Evolutionary conservation across 2,329 filamentous ascomycete genomes (phyloP).

Genomic region (Ilyonectria robusta): DNA sequence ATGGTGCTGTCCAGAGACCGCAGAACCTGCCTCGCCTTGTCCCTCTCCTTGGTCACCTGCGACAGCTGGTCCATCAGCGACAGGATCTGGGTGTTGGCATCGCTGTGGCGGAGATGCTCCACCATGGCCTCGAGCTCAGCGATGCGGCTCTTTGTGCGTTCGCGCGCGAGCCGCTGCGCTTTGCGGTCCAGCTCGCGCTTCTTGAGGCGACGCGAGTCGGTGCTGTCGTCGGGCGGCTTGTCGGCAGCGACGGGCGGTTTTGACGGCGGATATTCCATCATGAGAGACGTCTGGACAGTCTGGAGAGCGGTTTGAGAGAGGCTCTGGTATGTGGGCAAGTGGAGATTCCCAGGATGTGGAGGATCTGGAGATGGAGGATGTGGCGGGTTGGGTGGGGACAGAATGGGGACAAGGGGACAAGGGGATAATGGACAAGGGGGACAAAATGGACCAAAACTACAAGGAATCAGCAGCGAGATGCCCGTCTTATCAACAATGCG

Average conservation of each 20-base stretch:
- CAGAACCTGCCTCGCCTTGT: conserved; percentile 36
- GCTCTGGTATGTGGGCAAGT: neutral
- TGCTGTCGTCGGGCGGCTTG: conserved; percentile 18
- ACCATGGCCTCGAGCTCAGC: conserved; percentile 50
- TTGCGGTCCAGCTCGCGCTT: conserved; percentile 52
- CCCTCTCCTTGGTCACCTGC: conserved; percentile 45
- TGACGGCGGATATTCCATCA: conserved; percentile 5
- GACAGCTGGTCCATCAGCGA: conserved; percentile 46
- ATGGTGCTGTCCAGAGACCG: conserved; percentile 35
- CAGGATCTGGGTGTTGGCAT: conserved; percentile 44
- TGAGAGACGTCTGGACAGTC: neutral
- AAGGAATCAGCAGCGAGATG: too few relatives aligned
- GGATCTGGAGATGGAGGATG: neutral
- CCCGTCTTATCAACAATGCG: too few relatives aligned
- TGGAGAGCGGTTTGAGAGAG: neutral
- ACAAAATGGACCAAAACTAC: too few relatives aligned
- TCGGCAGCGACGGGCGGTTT: neutral
- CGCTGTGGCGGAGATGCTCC: conserved; percentile 42
- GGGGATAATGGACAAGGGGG: neutral
- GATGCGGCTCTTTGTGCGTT: conserved; percentile 51
- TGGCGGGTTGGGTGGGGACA: neutral
- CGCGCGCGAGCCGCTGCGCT: conserved; percentile 50
- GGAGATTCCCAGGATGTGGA: neutral
- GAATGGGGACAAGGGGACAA: neutral
- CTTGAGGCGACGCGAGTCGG: conserved; percentile 44